Conservation (phyloP, 1,284 basidiomycete genomes). For the Cutaneotrichosporon cyanovorans region DNA sequence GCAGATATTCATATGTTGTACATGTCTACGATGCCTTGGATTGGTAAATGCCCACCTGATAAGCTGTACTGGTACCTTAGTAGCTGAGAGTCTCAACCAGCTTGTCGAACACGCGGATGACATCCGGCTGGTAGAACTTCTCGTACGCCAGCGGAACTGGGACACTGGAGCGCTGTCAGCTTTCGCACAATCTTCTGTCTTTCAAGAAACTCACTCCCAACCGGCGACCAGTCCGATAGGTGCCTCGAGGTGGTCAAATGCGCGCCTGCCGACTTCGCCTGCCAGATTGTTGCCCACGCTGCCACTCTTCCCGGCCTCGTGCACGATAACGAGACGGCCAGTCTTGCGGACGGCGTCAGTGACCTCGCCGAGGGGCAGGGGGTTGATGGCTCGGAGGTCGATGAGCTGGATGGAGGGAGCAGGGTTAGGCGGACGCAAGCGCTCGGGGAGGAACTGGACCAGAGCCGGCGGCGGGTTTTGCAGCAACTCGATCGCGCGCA, state of each 20-base stretch:
- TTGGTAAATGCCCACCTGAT: not conserved
- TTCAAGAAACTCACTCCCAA: conserved; percentile 73
- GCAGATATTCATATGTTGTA: no score
- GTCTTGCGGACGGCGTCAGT: conserved; percentile 75
- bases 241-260: conserved; percentile 77
- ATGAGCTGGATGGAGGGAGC: conserved; percentile 65
- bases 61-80: conserved; percentile 36
- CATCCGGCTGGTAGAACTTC: conserved; percentile 83
- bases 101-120: conserved; percentile 71
- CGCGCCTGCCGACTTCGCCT: conserved; percentile 74
- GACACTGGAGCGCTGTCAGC: conserved; percentile 50
- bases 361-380: conserved; percentile 76
- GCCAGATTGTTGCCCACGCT: conserved; percentile 82
- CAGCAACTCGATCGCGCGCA: conserved; percentile 38
- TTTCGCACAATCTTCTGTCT: no score
- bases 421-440: conserved; percentile 58
- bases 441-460: conserved; percentile 60
- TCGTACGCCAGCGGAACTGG: conserved; percentile 77
- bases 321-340: conserved; percentile 77
- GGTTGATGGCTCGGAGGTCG: conserved; percentile 80
- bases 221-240: conserved; percentile 78
- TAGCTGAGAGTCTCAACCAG: conserved; percentile 74
- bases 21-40: not conserved
- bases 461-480: conserved; percentile 57
- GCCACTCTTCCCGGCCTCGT: conserved; percentile 77